phyloP scores from a whole-genome alignment of 2,329 filamentous ascomycete species.

The Colletotrichum sp. region DNA sequence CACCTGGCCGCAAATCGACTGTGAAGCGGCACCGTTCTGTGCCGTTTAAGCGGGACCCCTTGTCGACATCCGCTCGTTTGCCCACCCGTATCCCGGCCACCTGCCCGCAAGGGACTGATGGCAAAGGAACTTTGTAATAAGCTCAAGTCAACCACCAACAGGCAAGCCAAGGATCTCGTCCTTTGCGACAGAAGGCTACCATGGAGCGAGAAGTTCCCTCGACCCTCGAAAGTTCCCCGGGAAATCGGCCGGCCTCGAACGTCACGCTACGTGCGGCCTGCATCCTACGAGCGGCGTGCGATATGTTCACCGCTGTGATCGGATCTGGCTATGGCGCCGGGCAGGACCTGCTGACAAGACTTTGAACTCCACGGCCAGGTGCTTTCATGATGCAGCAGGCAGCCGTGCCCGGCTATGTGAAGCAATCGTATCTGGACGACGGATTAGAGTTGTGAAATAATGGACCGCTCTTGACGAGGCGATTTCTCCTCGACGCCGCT shows the following conservation, averaged over 20 bases:
- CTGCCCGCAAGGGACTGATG: neutral
- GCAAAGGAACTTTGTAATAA: neutral
- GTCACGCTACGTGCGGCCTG: neutral
- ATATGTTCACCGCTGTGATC: neutral
- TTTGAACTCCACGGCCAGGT: neutral
- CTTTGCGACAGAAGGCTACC: neutral
- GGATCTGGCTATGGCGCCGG: neutral
- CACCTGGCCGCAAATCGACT: neutral
- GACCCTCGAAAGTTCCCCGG: neutral
- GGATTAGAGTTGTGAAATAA: constrained; percentile 11
- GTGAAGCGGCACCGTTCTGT: constrained; percentile 2
- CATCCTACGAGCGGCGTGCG: neutral
- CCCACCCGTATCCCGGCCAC: neutral
- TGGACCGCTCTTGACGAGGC: neutral
- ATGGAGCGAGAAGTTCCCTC: neutral
- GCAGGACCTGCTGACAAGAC: neutral
- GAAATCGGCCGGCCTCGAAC: neutral
- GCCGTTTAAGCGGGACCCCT: constrained; percentile 10
- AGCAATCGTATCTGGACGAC: neutral
- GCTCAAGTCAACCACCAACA: neutral
- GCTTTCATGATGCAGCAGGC: neutral
- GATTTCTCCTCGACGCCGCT: neutral
- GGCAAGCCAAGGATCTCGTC: neutral
- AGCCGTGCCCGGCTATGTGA: neutral
- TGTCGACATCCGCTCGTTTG: neutral